Percentiles rank a stretch among this genome's conserved stretches.
phyloP scores from a whole-genome alignment of 257 asterid species.

The Linderniella brevidens region DNA sequence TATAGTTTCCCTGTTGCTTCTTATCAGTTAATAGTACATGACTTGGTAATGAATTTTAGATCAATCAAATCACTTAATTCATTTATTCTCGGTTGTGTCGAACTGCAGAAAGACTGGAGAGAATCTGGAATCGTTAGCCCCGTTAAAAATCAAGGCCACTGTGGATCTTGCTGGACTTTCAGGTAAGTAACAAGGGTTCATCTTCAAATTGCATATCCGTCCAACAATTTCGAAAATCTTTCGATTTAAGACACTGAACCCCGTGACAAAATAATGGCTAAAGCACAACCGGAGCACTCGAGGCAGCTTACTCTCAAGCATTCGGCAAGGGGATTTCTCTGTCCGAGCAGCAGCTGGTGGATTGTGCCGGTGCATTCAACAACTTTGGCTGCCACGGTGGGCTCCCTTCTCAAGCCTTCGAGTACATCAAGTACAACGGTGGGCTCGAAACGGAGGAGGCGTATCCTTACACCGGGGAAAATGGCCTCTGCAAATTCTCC shows the following conservation, averaged over 20 bases:
- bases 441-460: conserved; percentile 84
- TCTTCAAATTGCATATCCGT: no score
- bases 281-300: conserved; percentile 95
- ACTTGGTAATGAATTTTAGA: no score
- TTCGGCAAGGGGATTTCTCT: conserved; percentile 59
- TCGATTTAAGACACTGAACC: no score
- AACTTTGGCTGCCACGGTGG: conserved; percentile 94
- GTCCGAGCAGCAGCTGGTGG: conserved; percentile 98
- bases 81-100: conserved; percentile 7
- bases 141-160: conserved; percentile 65
- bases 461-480: conserved; percentile 63
- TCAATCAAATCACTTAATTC: background rate
- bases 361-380: conserved; percentile 87
- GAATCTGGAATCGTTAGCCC: conserved; percentile 75
- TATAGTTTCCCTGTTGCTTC: no score
- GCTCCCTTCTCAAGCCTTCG: conserved; percentile 94
- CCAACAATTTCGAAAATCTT: no score
- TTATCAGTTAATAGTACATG: no score
- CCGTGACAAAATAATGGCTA: no score
- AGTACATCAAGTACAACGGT: conserved; percentile 76
- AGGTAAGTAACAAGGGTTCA: conserved; percentile 23
- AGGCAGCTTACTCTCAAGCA: conserved; percentile 89
- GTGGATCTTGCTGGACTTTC: conserved; percentile 99
- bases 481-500: conserved; percentile 59
- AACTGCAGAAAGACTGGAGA: conserved; percentile 86